Evolutionary conservation across 306 rosid species (phyloP).

Genomic region (Parietaria judaica): DNA sequence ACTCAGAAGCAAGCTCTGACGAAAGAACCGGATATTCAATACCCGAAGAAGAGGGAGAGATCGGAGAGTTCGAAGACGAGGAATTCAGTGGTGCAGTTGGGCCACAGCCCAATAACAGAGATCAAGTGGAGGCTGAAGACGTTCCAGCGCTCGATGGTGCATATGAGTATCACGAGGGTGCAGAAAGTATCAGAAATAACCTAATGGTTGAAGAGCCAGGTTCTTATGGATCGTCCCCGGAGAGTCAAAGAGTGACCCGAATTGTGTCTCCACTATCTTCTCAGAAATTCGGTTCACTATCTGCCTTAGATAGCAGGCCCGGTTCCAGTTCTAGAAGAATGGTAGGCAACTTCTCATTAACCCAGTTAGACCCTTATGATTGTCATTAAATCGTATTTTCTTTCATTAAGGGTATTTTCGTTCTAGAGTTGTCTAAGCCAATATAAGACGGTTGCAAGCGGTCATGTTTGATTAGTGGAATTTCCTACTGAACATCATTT

Average conservation of each 20-base stretch:
- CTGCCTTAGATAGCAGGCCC: conserved; percentile 79
- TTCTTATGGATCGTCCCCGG: conserved; percentile 73
- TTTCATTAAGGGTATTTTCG: no score
- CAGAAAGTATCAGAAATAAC: conserved; percentile 44
- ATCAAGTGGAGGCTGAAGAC: conserved; percentile 59
- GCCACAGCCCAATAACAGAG: conserved; percentile 46
- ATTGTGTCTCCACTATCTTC: conserved; percentile 61
- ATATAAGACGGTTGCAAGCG: no score
- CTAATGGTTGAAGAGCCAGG: conserved; percentile 60
- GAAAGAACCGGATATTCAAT: conserved; percentile 75
- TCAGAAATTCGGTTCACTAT: conserved; percentile 88
- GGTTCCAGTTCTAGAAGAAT: conserved; percentile 61
- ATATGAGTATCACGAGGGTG: conserved; percentile 50
- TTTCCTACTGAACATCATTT: no score
- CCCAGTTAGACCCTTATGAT: conserved; percentile 8
- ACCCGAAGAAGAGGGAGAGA: conserved; percentile 83
- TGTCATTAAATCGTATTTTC: no score
- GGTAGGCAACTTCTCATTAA: conserved; percentile 40
- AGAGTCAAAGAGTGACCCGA: conserved; percentile 47
- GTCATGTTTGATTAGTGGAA: no score
- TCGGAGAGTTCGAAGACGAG: conserved; percentile 81
- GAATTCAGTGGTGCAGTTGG: conserved; percentile 62
- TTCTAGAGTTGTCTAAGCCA: no score
- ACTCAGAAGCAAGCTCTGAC: conserved; percentile 80
- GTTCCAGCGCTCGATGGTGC: conserved; percentile 43